phyloP scores from a whole-genome alignment of 768 basidiomycete species.

The Phanerodontia chrysosporium region DNA sequence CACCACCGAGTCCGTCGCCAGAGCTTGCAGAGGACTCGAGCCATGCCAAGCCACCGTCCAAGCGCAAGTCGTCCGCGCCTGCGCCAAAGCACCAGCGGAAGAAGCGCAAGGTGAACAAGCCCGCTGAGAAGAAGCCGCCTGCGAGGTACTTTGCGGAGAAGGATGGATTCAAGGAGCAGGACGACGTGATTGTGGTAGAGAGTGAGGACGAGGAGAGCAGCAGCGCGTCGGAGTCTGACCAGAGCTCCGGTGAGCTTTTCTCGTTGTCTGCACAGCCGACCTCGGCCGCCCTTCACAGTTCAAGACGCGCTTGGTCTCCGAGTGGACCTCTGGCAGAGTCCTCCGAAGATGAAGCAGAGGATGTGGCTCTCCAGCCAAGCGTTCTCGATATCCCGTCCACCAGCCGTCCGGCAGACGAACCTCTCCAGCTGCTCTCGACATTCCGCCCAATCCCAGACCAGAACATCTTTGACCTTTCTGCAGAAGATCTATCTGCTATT shows the following conservation, averaged over 20 bases:
- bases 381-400: neutral
- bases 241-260: conserved; percentile 1
- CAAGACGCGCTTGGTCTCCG: conserved; percentile 53
- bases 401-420: conserved; percentile 1
- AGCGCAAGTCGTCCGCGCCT: conserved; percentile 40
- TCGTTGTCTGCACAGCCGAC: neutral
- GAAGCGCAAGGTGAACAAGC: conserved; percentile 20
- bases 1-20: conserved; percentile 2
- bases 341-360: conserved; percentile 30
- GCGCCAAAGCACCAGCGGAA: conserved; percentile 24
- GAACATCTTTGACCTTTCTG: conserved; percentile 44
- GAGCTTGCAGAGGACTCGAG: conserved; percentile 4
- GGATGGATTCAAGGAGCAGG: conserved; percentile 32
- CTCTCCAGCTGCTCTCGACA: conserved; percentile 37
- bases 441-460: conserved; percentile 42
- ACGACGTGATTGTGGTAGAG: conserved; percentile 26
- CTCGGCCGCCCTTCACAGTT: neutral
- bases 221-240: conserved; percentile 32
- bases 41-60: conserved; percentile 30
- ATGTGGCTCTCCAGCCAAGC: conserved; percentile 15
- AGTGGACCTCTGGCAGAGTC: conserved; percentile 36
- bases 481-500: conserved; percentile 29
- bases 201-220: conserved; percentile 18
- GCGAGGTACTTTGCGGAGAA: conserved; percentile 31
- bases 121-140: conserved; percentile 9